Evolutionary conservation across 139 green algal species (phyloP), one percentile per base, ranked within the genome.

Genomic region (Mesostigma viride): DNA sequence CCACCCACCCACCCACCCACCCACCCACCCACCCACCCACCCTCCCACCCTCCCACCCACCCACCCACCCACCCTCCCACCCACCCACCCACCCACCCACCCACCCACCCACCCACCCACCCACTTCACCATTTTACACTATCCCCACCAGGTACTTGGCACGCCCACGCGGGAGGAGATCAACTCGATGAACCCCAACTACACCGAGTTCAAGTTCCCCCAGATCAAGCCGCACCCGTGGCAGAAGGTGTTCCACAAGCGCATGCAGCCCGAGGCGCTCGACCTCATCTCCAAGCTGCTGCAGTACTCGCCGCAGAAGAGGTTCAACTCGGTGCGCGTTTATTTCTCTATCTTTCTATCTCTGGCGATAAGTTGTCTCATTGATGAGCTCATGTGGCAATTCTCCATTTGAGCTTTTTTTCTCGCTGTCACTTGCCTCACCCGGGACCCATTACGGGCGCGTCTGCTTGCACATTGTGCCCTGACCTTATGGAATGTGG

Each of bases 171-270:
- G 86, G 1, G 90, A 96, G 78, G 89, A 99, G 78, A 98, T 99
- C 77, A 82, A 91, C 61, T 81, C 83, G 35, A 99, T 99, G 94
- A 98, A 99, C 86, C 93, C 92, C 70, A 96, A 98, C 82, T 99
- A 99, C 83, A 98, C 91, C 14, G 92, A 99, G 82, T 95, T 97
- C 83, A 96, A 96, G 79, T 95, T 96, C 70, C 90, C 90, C 0
- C 88, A 96, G 66, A 96, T 99, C 81, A 95, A 95, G 72, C 82
- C 92, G 24, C 90, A 96, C 70, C 86, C 92, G 35, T 96, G 92
- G 89, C 81, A 77, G 68, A 96, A 96, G 80, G 71, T 74, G 5
- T 97, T 97, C 82, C 82, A 76, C 76, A 97, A 96, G 80, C 79
- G 85, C 36, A 84, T 95, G 79, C 88, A 88, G 3, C 65, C 82